A percentile compares a stretch with the other conserved stretches of the same genome.
These are phyloP conservation scores for Microstegium vimineum DNA, from an alignment of 176 grass and related monocot genomes.

Conservation along the genomic window DNA sequence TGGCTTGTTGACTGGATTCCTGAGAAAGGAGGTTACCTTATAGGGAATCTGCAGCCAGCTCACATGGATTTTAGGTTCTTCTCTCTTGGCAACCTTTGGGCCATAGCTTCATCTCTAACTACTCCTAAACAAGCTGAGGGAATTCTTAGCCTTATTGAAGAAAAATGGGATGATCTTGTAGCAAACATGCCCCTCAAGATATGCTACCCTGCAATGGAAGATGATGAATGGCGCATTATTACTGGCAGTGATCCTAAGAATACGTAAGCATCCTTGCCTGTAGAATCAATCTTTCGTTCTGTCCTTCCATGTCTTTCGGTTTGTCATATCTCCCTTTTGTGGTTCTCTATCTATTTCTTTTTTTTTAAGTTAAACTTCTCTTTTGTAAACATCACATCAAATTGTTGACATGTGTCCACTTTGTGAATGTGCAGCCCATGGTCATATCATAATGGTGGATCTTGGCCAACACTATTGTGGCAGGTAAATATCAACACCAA, in stretches of 20 bases:
- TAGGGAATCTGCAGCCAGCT: conserved; percentile 82
- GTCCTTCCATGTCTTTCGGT: neutral
- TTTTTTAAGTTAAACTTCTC: neutral
- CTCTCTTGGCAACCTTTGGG: conserved; percentile 79
- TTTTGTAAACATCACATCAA: conserved; percentile 7
- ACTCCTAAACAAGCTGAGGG: conserved; percentile 78
- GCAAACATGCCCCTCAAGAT: conserved; percentile 81
- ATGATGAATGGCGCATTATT: conserved; percentile 83
- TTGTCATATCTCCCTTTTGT: conserved; percentile 2
- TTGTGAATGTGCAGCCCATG: conserved; percentile 69
- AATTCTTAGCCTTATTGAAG: conserved; percentile 82
- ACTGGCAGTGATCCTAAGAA: conserved; percentile 92
- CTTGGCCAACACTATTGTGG: conserved; percentile 97
- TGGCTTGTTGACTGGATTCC: conserved; percentile 90
- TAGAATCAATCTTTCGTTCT: neutral
- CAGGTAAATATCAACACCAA: conserved; percentile 52
- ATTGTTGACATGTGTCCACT: conserved; percentile 21
- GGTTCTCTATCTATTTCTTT: neutral
- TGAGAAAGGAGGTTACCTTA: conserved; percentile 76
- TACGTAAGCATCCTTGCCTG: conserved; percentile 43
- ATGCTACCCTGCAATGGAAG: conserved; percentile 75
- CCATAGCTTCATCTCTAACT: conserved; percentile 69
- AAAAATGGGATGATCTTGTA: conserved; percentile 81
- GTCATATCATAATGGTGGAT: conserved; percentile 99
- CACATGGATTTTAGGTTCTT: conserved; percentile 95